A percentile compares a stretch with the other conserved stretches of the same genome.
phyloP scores from a whole-genome alignment of 169 alveolate genomes.

The Plasmodium gallinaceum region DNA sequence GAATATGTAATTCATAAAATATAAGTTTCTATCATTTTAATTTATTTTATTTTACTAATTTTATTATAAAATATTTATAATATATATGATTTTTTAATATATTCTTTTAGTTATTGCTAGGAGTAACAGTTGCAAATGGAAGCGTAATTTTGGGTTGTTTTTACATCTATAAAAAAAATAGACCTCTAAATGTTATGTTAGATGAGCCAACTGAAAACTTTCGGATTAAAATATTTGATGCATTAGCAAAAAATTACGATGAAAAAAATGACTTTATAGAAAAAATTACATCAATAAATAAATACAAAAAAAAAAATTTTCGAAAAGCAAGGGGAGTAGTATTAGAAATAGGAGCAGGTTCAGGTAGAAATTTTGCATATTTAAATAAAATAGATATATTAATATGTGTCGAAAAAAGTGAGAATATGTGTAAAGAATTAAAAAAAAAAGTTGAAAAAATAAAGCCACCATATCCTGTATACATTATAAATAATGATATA shows the following conservation, averaged over 20 bases:
- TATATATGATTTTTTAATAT: background rate
- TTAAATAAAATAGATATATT: constrained; percentile 81
- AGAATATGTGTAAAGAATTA: constrained; percentile 84
- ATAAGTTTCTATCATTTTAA: background rate
- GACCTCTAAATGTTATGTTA: constrained; percentile 58
- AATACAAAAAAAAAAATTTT: constrained; percentile 75
- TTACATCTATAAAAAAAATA: constrained; percentile 57
- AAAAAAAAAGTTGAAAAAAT: constrained; percentile 79
- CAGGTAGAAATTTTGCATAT: constrained; percentile 79
- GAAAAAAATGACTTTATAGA: constrained; percentile 76
- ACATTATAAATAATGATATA: constrained; percentile 82
- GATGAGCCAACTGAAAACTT: constrained; percentile 56
- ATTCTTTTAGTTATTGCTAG: constrained; percentile 30
- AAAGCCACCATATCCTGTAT: constrained; percentile 85
- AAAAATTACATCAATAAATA: constrained; percentile 58
- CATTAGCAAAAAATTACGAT: constrained; percentile 72
- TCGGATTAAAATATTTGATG: constrained; percentile 60
- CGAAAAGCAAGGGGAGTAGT: constrained; percentile 84
- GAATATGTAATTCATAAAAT: background rate
- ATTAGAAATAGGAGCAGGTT: constrained; percentile 86
- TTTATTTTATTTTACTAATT: too few relatives aligned
- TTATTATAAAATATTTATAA: too few relatives aligned
- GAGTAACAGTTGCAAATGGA: constrained; percentile 72
- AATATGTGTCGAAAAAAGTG: constrained; percentile 83
- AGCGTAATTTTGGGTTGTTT: constrained; percentile 54